Percentiles rank a stretch among this genome's conserved stretches.
Conservation (phyloP, 192 early-diverging fungal genomes). For the Mortierella alpina region DNA sequence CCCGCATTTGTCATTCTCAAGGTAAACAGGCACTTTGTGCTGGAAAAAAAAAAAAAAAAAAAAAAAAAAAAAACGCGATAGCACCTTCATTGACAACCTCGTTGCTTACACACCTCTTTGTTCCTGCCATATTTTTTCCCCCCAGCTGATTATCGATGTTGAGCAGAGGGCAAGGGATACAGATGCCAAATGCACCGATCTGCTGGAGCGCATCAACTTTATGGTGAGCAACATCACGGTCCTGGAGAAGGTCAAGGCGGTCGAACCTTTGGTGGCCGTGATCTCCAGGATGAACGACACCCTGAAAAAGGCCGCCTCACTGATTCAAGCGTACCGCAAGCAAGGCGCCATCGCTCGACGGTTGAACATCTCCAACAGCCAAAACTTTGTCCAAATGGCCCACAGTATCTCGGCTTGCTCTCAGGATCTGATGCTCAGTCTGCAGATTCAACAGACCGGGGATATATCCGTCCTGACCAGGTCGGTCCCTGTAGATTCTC, state of each 20-base stretch:
- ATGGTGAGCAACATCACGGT: constrained; percentile 63
- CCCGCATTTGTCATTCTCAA: constrained; percentile 65
- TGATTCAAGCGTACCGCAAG: constrained; percentile 62
- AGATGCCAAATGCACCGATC: constrained; percentile 61
- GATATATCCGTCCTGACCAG: constrained; percentile 57
- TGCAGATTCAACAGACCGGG: constrained; percentile 66
- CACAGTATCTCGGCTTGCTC: constrained; percentile 54
- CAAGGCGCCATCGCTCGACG: constrained; percentile 61
- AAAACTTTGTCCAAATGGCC: constrained; percentile 55
- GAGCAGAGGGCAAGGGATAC: constrained; percentile 61
- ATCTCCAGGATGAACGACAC: constrained; percentile 54
- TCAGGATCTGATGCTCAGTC: constrained; percentile 62
- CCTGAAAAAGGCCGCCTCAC: constrained; percentile 53
- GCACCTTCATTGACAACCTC: no score
- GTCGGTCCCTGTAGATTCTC: constrained; percentile 46
- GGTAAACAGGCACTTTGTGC: constrained; percentile 22
- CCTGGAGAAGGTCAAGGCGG: constrained; percentile 53
- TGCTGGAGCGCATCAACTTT: constrained; percentile 67
- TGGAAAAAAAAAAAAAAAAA: not conserved
- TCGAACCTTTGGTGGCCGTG: constrained; percentile 50
- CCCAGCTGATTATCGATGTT: constrained; percentile 60
- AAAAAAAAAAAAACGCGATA: not conserved
- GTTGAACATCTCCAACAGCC: constrained; percentile 62
- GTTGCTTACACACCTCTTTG: no score
- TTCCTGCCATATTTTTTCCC: no score